phyloP scores from a whole-genome alignment of 441 rosid genomes.

The Breynia disticha region DNA sequence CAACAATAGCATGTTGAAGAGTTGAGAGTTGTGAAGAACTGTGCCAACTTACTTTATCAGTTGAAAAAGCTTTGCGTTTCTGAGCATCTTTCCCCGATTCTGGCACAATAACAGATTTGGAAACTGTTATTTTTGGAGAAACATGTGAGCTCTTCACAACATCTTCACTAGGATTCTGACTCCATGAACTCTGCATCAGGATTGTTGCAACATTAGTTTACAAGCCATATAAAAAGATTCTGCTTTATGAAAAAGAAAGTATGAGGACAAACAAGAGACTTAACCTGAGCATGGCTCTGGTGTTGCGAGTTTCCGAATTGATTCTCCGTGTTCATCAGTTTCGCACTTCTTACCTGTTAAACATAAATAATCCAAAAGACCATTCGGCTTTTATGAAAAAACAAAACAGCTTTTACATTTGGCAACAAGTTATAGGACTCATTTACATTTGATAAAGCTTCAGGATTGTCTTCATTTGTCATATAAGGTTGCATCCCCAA shows the following conservation, averaged over 20 bases:
- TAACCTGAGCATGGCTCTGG: conserved; percentile 23
- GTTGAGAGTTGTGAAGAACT: conserved; percentile 4
- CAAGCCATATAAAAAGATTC: neutral
- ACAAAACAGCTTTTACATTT: no score
- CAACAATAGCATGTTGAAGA: neutral
- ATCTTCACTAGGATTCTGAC: conserved; percentile 12
- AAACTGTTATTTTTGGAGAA: conserved; percentile 17
- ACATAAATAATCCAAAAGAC: neutral
- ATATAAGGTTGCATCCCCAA: conserved; percentile 13
- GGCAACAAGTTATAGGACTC: neutral
- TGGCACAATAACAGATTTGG: conserved; percentile 18
- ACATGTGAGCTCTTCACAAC: conserved; percentile 9
- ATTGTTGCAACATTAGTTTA: conserved; percentile 3
- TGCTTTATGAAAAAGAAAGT: neutral
- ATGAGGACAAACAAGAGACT: conserved; percentile 10
- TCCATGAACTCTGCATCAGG: conserved; percentile 21
- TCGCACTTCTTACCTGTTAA: conserved; percentile 16
- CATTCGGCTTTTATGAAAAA: neutral
- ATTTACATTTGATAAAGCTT: conserved; percentile 16
- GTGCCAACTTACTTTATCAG: conserved; percentile 26
- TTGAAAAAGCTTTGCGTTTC: conserved; percentile 15
- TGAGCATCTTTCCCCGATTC: conserved; percentile 4
- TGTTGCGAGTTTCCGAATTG: conserved; percentile 9
- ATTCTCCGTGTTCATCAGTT: conserved; percentile 10
- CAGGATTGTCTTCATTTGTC: conserved; percentile 6